These are phyloP conservation scores for Byssoonygena ceratinophila DNA, from an alignment of 2,329 filamentous ascomycete species.

Conservation along the genomic window DNA sequence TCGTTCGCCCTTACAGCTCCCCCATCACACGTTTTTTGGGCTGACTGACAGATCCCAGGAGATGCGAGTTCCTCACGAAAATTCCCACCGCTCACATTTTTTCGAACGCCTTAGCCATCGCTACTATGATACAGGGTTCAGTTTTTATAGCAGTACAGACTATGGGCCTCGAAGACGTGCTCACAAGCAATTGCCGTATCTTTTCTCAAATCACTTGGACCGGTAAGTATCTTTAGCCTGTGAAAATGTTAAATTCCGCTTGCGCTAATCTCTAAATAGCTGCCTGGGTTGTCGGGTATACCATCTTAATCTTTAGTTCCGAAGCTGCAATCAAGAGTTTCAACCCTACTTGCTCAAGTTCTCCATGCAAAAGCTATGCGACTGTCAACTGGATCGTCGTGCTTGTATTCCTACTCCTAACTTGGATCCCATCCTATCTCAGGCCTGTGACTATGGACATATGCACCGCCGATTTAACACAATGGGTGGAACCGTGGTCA, in stretches of 20 bases:
- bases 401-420: constrained; percentile 15
- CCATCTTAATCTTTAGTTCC: constrained; percentile 20
- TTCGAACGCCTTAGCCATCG: constrained; percentile 15
- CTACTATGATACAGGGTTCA: constrained; percentile 17
- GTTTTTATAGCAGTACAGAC: constrained; percentile 18
- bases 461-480: constrained; percentile 18
- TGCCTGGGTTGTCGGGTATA: constrained; percentile 21
- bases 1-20: background rate
- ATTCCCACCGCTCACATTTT: constrained; percentile 18
- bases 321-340: constrained; percentile 19
- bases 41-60: constrained; percentile 2
- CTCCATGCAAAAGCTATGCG: constrained; percentile 15
- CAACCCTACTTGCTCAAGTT: background rate
- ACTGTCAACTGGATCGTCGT: constrained; percentile 17
- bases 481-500: constrained; percentile 18
- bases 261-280: constrained; percentile 17
- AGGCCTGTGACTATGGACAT: constrained; percentile 12
- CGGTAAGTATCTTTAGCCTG: constrained; percentile 12
- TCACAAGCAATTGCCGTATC: constrained; percentile 12
- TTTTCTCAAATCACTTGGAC: constrained; percentile 21
- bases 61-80: constrained; percentile 12
- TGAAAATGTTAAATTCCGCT: background rate
- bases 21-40: background rate
- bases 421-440: constrained; percentile 20
- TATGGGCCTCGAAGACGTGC: constrained; percentile 13